Base-by-base conservation (phyloP, 306 rosid genomes). In the Quercus rubra region DNA sequence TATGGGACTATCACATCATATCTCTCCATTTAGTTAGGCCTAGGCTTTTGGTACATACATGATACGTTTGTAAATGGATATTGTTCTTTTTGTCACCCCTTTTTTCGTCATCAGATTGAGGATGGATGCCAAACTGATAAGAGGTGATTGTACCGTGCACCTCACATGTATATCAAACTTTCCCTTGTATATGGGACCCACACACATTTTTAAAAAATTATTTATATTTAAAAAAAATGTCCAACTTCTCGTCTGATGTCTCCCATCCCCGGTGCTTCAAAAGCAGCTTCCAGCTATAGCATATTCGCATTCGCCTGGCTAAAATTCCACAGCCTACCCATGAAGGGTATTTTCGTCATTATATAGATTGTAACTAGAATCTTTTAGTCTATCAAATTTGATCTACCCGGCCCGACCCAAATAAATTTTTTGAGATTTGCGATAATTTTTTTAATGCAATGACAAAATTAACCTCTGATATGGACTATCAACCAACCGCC, bases 41-140 rank as follows among this genome's bases (percentile, higher is more conserved):
- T 46, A 49, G 58, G 64, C 43, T 84, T 90, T 82, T 81, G 90
- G 92, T 87, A 86, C 83, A 81, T 56, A 81, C 85, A 79, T 41
- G 46, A 2, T 8, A 41, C 3, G 46, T 83, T 81, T 73, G 79
- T 75, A 81, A 82, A 76, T 77, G 84, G 88, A 73, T 80, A 79
- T 77, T 81, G 83, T 82, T 81, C 58, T 69, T 75, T 75, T 79
- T 64, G 79, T 68, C 87, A 79, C 89, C 82, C 82, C 73, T 62
- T 75, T 80, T 55, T 83, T 83, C 70, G 35, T 86, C 86, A 78
- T 82, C 92, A 79, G 85, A 88, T 84, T 33, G 77, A 79, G 87
- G 86, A 90, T 83, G 85, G 83, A 83, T 87, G 80, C 97, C 95
- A 82, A 88, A 91, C 95, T 79, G 71, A 31, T 33, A 55, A 80